Percentiles rank a stretch among this genome's conserved stretches.
phyloP scores from a whole-genome alignment of 148 eudicot species.

The Diospyros kaki region DNA sequence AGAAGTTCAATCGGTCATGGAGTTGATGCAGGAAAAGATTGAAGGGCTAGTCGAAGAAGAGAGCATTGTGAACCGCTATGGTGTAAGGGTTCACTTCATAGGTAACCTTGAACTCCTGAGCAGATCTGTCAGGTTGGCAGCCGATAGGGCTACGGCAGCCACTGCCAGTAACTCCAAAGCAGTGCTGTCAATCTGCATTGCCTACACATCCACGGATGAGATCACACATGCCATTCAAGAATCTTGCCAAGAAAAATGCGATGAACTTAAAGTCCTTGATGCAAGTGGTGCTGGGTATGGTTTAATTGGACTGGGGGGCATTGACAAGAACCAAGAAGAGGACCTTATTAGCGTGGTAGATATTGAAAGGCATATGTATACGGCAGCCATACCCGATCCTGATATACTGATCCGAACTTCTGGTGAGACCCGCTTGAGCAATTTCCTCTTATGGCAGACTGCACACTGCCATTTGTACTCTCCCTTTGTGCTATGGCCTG shows the following conservation, averaged over 20 bases:
- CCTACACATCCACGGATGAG: conserved; percentile 71
- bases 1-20: conserved; percentile 61
- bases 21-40: conserved; percentile 59
- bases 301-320: conserved; percentile 4
- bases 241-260: conserved; percentile 54
- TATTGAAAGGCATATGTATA: conserved; percentile 53
- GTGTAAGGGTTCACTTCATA: conserved; percentile 55
- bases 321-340: conserved; percentile 9
- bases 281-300: conserved; percentile 31
- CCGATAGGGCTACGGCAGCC: conserved; percentile 56
- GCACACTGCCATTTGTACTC: conserved; percentile 41
- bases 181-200: conserved; percentile 54
- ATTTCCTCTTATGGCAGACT: conserved; percentile 76
- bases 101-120: conserved; percentile 53
- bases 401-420: conserved; percentile 66
- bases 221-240: conserved; percentile 54
- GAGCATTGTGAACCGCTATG: conserved; percentile 57
- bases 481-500: conserved; percentile 70
- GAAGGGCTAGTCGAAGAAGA: conserved; percentile 49
- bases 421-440: conserved; percentile 73
- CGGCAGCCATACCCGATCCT: conserved; percentile 51
- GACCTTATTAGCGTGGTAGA: conserved; percentile 26
- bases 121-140: conserved; percentile 51
- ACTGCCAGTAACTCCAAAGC: conserved; percentile 50
- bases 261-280: conserved; percentile 25